Base-by-base conservation (phyloP, 1,284 basidiomycete species). In the Cryptococcus hybrid region DNA sequence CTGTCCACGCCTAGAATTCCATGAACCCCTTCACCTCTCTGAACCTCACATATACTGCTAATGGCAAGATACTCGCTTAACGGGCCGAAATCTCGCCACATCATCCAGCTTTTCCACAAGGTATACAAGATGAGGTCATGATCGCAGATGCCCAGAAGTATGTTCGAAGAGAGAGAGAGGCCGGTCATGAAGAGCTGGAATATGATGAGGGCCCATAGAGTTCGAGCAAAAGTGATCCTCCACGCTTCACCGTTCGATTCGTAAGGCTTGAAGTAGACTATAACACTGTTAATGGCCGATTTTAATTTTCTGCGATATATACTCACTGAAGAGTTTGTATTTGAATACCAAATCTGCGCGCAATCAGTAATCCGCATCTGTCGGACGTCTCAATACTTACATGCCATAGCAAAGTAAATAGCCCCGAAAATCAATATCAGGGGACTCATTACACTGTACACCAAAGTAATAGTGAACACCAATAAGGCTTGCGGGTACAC, bases 401-500 rank as follows among this genome's bases (percentile, higher is more conserved):
- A 99, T 2, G 85, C 91, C 52, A 90, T 82, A 8, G 92, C 94
- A 71, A 99, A 99, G 78, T 99, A 99, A 43, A 95, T 80, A 0
- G 93, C 89, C 7, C 93, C 92, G 69, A 99, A 99, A 24, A 96
- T 84, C 54, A 96, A 83, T 69, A 99, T 96, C 57, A 96, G 82
- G 0, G 95, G 95, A 61, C 93, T 90, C 8, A 96, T 90, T 63
- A 99, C 89, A 73, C 91, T 93, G 81, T 98, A 99, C 30, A 96
- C 82, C 66, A 99, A 81, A 24, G 90, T 93, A 71, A 99, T 88
- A 55, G 93, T 90, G 78, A 98, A 99, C 68, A 99, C 87, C 46
- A 99, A 83, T 58, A 99, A 89, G 2, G 93, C 90, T 73, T 96
- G 92, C 0, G 94, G 94, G 72, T 97, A 95, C 7, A 95, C 88